These are phyloP conservation scores for Fusarium tjaetaba DNA, from an alignment of 2,329 filamentous ascomycete genomes.

Conservation along the genomic window DNA sequence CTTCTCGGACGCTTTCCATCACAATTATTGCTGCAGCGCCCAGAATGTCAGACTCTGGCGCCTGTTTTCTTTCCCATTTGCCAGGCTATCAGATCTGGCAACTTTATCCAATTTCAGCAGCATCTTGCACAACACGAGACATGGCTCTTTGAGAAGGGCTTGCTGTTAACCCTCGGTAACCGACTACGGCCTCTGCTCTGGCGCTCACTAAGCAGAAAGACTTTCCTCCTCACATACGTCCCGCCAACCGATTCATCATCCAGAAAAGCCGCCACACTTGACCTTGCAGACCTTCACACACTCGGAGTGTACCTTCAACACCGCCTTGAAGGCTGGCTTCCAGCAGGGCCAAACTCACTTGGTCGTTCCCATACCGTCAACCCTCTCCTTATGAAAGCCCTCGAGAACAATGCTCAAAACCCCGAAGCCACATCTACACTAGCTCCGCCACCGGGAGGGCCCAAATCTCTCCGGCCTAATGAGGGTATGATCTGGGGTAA, in stretches of 20 bases:
- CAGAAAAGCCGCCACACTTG: conserved; percentile 77
- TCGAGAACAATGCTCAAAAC: conserved; percentile 57
- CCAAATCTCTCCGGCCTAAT: conserved; percentile 62
- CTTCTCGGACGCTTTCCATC: conserved; percentile 87
- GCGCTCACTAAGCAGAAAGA: conserved; percentile 81
- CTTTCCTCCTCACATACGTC: conserved; percentile 82
- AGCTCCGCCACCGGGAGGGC: conserved; percentile 57
- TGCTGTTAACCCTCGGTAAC: conserved; percentile 79
- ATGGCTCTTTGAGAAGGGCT: conserved; percentile 80
- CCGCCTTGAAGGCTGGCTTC: conserved; percentile 67
- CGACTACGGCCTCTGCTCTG: conserved; percentile 84
- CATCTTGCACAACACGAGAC: conserved; percentile 71
- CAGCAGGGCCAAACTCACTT: conserved; percentile 47
- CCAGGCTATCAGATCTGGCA: conserved; percentile 74
- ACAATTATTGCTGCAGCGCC: conserved; percentile 69
- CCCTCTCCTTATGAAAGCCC: conserved; percentile 61
- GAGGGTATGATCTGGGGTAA: conserved; percentile 73
- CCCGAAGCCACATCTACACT: conserved; percentile 53
- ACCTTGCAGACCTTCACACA: conserved; percentile 73
- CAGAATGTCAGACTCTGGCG: conserved; percentile 68
- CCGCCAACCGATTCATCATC: conserved; percentile 65
- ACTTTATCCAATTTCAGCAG: conserved; percentile 77
- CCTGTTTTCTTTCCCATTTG: conserved; percentile 79
- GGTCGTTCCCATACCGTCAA: conserved; percentile 57
- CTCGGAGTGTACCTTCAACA: conserved; percentile 74